Base-by-base conservation (phyloP, 2,329 filamentous ascomycete species). In the Ceratocystis diversiconidia region DNA sequence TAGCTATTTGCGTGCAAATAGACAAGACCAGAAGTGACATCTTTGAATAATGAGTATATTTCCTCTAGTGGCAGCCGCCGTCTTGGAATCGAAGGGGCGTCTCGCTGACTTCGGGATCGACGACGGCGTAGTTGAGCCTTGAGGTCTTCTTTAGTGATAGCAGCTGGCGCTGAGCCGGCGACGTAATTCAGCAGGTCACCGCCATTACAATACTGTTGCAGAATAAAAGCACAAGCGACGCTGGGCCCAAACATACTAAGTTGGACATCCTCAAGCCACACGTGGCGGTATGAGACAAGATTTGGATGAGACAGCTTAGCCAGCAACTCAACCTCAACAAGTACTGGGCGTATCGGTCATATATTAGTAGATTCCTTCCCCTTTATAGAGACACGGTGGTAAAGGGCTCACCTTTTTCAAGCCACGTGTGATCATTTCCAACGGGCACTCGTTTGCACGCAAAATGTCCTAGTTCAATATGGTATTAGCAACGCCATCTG, bases 371-470 rank as follows among this genome's bases (percentile, higher is more conserved):
- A 17, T n/a, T 17, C 22, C 30, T 5, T 32, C 50, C 17, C 17
- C 41, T 22, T 32, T 41, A 36, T 41, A 25, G n/a, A 19, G 22
- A 12, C 25, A 3, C 19, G n/a, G 5, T 15, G 30, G n/a, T 55
- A 5, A 15, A 55, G 4, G 7, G 52, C 60, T 15, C 44, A 70
- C 71, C 87, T 75, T 96, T 97, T 74, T 96, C 90, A 15, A 99
- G 79, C 95, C 94, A 96, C 68, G 86, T 85, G 72, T 96, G 92
- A 71, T 97, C 90, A 72, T 99, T 88, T 15, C 94, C 89, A 2
- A 99, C 94, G 0, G 94, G 95, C 0, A 99, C 92, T 59, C 95
- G 85, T 76, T 99, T 99, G 79, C 94, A 99, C 12, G 94, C 94
- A 75, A 95, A 99, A 69, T 94, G 83, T 1, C 94, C 71, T 71